A percentile compares a stretch with the other conserved stretches of the same genome.
phyloP scores from a whole-genome alignment of 192 early-diverging fungal genomes.

The Piromyces finnis region DNA sequence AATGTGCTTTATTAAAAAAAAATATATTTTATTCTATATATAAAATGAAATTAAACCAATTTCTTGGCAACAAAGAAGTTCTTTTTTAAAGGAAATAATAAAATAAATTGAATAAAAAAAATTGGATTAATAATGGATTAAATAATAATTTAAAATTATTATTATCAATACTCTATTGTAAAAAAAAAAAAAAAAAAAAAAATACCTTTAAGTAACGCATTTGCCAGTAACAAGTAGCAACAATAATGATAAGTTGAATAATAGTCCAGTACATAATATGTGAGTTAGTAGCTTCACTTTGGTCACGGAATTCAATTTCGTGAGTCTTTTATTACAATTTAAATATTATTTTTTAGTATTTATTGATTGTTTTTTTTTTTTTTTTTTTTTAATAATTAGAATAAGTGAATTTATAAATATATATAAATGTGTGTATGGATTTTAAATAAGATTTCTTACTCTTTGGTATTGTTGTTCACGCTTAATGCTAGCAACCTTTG shows the following conservation, averaged over 20 bases:
- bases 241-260: slow-evolving; percentile 63
- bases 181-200: too few relatives aligned
- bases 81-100: too few relatives aligned
- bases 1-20: too few relatives aligned
- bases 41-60: slow-evolving; percentile 33
- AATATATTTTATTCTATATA: too few relatives aligned
- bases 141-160: too few relatives aligned
- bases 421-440: too few relatives aligned
- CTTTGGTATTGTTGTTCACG: slow-evolving; percentile 80
- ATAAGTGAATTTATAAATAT: too few relatives aligned
- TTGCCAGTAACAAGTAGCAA: slow-evolving; percentile 64
- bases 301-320: slow-evolving; percentile 77
- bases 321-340: slow-evolving; percentile 34
- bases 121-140: too few relatives aligned
- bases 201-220: slow-evolving; percentile 52
- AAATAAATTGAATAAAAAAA: too few relatives aligned
- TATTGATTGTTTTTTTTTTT: too few relatives aligned
- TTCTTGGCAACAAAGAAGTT: slow-evolving; percentile 83
- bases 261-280: slow-evolving; percentile 76
- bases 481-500: slow-evolving; percentile 60
- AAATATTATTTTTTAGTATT: neutral
- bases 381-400: too few relatives aligned
- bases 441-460: slow-evolving; percentile 28
- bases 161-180: too few relatives aligned
- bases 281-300: slow-evolving; percentile 65